phyloP scores from a whole-genome alignment of 768 basidiomycete genomes.

The Tulasnella sp. region DNA sequence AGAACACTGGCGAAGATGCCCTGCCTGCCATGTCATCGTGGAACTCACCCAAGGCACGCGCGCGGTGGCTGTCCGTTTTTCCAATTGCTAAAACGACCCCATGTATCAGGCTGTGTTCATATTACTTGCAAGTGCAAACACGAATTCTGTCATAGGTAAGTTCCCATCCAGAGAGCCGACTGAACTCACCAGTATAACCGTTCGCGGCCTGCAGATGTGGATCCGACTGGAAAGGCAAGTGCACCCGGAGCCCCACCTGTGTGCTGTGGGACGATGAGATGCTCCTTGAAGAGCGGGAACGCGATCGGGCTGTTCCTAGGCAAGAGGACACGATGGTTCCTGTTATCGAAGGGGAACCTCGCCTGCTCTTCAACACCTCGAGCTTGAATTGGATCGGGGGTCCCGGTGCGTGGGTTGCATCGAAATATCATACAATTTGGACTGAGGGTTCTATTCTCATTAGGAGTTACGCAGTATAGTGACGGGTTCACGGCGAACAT shows the following conservation, averaged over 20 bases:
- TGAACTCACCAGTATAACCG: background rate
- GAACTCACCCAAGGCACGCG: background rate
- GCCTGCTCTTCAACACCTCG: too few species aligned
- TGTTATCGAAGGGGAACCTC: too few species aligned
- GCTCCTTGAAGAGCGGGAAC: background rate
- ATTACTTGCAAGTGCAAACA: conserved; percentile 10
- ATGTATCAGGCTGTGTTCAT: conserved; percentile 11
- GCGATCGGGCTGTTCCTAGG: too few species aligned
- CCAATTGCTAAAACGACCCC: background rate
- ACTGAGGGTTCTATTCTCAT: too few species aligned
- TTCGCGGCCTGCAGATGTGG: background rate
- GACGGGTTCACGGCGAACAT: background rate
- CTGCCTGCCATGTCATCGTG: background rate
- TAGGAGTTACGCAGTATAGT: too few species aligned
- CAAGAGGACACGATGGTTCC: too few species aligned
- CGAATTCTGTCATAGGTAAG: conserved; percentile 10
- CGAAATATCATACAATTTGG: too few species aligned
- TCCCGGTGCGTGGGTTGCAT: too few species aligned
- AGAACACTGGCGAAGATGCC: background rate
- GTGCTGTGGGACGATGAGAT: background rate
- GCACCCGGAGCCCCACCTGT: background rate
- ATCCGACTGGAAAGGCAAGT: background rate
- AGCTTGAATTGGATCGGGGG: too few species aligned
- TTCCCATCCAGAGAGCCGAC: background rate
- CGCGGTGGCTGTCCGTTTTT: background rate